Evolutionary conservation across 768 basidiomycete species (phyloP).

Genomic region (Russula earlei): DNA sequence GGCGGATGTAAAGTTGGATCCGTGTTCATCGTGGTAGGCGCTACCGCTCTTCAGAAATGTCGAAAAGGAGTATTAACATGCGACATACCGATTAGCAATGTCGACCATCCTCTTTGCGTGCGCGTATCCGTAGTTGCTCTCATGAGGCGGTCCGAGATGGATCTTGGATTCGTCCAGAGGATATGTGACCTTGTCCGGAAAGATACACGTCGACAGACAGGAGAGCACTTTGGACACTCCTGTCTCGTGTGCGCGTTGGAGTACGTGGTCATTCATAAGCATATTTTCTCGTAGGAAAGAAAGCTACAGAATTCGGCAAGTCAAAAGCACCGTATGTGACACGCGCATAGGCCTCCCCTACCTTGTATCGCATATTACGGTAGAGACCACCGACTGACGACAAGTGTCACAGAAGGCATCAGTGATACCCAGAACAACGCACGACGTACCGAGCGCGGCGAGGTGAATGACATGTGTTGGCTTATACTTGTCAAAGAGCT

Average conservation of each 20-base stretch:
- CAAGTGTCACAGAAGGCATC: background rate
- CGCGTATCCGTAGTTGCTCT: constrained; percentile 94
- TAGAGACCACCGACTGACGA: constrained; percentile 82
- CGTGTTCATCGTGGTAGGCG: constrained; percentile 93
- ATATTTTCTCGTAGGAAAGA: constrained; percentile 93
- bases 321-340: background rate
- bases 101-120: constrained; percentile 95
- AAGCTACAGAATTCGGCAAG: constrained; percentile 35
- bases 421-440: background rate
- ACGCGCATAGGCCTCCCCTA: constrained; percentile 23
- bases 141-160: constrained; percentile 85
- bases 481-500: constrained; percentile 81
- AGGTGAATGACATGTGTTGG: constrained; percentile 97
- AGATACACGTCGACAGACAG: constrained; percentile 94
- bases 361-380: constrained; percentile 93
- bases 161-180: constrained; percentile 91
- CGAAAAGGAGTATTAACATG: background rate
- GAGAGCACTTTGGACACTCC: constrained; percentile 76
- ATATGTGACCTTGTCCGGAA: constrained; percentile 90
- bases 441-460: constrained; percentile 72
- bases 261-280: constrained; percentile 91
- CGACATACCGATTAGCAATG: constrained; percentile 79
- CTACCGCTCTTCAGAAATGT: constrained; percentile 31
- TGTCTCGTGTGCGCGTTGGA: constrained; percentile 61
- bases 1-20: constrained; percentile 89